Percentiles rank a stretch among this genome's conserved stretches.
phyloP scores from a whole-genome alignment of 805 yeast species.

The Ogataea sp. region DNA sequence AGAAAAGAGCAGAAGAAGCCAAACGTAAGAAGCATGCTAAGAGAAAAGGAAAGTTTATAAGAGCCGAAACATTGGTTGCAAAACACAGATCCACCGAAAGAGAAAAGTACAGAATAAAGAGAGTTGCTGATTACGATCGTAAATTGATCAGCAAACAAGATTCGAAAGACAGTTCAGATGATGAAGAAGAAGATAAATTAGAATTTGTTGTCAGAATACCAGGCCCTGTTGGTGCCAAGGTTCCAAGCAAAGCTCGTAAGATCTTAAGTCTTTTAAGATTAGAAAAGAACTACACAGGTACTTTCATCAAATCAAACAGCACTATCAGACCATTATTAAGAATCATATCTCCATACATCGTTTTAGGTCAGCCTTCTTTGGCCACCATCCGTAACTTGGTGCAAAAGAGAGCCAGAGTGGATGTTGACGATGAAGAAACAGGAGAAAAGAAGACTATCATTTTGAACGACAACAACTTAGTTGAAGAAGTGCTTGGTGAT shows the following conservation, averaged over 20 bases:
- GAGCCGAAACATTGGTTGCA: slow-evolving; percentile 70
- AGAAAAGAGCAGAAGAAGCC: slow-evolving; percentile 38
- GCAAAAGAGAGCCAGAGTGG: slow-evolving; percentile 67
- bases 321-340: slow-evolving; percentile 57
- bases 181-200: slow-evolving; percentile 38
- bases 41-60: slow-evolving; percentile 47
- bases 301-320: slow-evolving; percentile 56
- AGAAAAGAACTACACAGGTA: slow-evolving; percentile 54
- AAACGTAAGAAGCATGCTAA: slow-evolving; percentile 34
- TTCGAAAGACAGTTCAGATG: slow-evolving; percentile 21
- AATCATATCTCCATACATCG: slow-evolving; percentile 64
- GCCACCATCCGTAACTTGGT: slow-evolving; percentile 62
- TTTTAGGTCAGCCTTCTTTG: slow-evolving; percentile 68
- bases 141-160: slow-evolving; percentile 18
- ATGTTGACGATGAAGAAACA: slow-evolving; percentile 24
- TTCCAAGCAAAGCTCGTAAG: slow-evolving; percentile 57
- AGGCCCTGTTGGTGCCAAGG: slow-evolving; percentile 54
- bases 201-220: slow-evolving; percentile 61
- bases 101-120: slow-evolving; percentile 59
- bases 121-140: slow-evolving; percentile 48
- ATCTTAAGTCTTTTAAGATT: slow-evolving; percentile 57
- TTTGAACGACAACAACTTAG: slow-evolving; percentile 65
- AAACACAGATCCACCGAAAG: slow-evolving; percentile 56
- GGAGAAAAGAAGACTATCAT: slow-evolving; percentile 30
- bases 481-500: slow-evolving; percentile 66